Conservation (phyloP, 2,329 filamentous ascomycete genomes). For the Phaeosphaeriaceae sp. region DNA sequence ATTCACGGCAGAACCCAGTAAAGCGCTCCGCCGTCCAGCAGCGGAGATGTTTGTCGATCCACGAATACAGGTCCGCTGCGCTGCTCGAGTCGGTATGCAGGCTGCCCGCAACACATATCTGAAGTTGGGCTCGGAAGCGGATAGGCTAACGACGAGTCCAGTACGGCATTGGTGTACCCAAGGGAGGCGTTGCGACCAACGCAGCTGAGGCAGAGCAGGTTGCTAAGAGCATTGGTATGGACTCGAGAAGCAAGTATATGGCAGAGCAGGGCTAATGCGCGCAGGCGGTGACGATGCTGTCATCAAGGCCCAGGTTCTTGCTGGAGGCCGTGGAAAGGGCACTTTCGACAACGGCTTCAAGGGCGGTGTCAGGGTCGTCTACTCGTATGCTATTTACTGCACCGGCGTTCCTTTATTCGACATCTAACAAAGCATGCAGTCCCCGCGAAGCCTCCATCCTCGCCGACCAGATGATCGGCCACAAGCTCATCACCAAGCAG, state of each 20-base stretch:
- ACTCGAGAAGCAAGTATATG: conserved; percentile 17
- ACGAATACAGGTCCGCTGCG: conserved; percentile 96
- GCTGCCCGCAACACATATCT: conserved; percentile 11
- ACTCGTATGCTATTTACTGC: conserved; percentile 68
- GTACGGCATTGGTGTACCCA: conserved; percentile 94
- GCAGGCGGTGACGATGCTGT: conserved; percentile 89
- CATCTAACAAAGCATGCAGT: conserved; percentile 47
- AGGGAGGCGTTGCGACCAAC: conserved; percentile 83
- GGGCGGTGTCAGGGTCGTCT: conserved; percentile 97
- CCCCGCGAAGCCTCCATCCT: conserved; percentile 96
- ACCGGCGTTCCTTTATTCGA: neutral
- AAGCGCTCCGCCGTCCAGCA: conserved; percentile 72
- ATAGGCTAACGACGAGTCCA: conserved; percentile 53
- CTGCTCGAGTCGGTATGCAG: conserved; percentile 72
- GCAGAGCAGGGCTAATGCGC: conserved; percentile 36
- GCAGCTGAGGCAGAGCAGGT: conserved; percentile 89
- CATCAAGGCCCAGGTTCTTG: conserved; percentile 99
- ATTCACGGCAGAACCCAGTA: conserved; percentile 62
- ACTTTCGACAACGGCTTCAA: conserved; percentile 98
- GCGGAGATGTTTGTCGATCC: conserved; percentile 88
- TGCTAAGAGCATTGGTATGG: conserved; percentile 82
- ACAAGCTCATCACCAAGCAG: conserved; percentile 99
- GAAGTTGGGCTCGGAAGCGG: conserved; percentile 5
- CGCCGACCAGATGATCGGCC: conserved; percentile 98
- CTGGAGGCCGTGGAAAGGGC: conserved; percentile 96